Conservation (phyloP, 2,329 filamentous ascomycete species). For the Falciphora oryzae region DNA sequence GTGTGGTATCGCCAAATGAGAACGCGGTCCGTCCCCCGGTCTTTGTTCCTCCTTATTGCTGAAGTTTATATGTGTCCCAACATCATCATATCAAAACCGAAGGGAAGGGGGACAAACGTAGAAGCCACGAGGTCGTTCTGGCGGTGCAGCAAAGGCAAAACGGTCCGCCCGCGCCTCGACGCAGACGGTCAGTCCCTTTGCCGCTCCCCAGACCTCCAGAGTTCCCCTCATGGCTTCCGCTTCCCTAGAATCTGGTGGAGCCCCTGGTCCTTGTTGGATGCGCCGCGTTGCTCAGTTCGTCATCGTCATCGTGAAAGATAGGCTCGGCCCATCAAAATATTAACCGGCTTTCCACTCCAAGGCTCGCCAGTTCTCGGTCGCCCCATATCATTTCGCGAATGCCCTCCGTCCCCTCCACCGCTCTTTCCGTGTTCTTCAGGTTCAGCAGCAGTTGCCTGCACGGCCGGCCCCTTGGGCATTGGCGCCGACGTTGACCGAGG, state of each 20-base stretch:
- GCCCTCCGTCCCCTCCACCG: not conserved
- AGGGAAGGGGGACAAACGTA: not conserved
- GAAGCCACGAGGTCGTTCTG: not conserved
- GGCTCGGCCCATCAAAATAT: not conserved
- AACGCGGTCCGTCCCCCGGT: no score
- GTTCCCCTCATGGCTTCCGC: not conserved
- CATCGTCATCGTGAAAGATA: not conserved
- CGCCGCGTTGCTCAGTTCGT: not conserved
- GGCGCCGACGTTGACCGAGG: conserved; percentile 63
- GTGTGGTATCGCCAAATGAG: not conserved
- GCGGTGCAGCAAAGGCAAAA: no score
- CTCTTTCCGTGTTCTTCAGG: not conserved
- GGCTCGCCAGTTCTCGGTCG: not conserved
- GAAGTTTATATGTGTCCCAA: conserved; percentile 9
- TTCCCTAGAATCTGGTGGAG: not conserved
- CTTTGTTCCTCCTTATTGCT: not conserved
- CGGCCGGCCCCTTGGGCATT: conserved; percentile 45
- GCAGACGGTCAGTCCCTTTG: not conserved
- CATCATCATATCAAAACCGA: not conserved
- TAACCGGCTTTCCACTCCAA: not conserved
- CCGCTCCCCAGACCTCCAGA: not conserved
- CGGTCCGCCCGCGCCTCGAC: no score
- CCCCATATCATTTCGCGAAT: not conserved
- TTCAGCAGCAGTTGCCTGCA: conserved; percentile 71
- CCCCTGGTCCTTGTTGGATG: not conserved